A percentile compares a stretch with the other conserved stretches of the same genome.
Conservation (phyloP, 2,329 filamentous ascomycete species). For the Botryosphaeria dothidea region DNA sequence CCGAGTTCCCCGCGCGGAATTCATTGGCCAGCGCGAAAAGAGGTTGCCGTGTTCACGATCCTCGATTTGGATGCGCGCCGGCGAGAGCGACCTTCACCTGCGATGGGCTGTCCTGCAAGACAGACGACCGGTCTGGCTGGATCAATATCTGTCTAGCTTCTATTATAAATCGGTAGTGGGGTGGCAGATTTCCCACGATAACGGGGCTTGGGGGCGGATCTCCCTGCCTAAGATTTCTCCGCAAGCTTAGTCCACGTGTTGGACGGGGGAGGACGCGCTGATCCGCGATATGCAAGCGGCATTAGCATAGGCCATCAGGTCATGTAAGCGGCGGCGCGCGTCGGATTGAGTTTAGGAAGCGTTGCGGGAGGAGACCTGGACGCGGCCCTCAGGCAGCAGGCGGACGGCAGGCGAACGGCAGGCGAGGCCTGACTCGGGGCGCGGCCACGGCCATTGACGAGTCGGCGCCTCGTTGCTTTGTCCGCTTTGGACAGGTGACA, state of each 20-base stretch:
- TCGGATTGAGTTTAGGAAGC: slow-evolving; percentile 16
- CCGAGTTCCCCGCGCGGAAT: not conserved
- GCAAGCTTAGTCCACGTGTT: slow-evolving; percentile 18
- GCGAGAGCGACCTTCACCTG: not conserved
- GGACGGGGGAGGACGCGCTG: slow-evolving; percentile 10
- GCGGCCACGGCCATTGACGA: not conserved
- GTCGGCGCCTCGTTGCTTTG: slow-evolving; percentile 8
- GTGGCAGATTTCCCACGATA: slow-evolving; percentile 11
- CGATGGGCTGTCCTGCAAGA: not conserved
- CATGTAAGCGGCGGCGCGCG: slow-evolving; percentile 4
- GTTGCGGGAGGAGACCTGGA: not conserved
- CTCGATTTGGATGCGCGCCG: not conserved
- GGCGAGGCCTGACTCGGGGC: slow-evolving; percentile 2
- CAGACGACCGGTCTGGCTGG: no score
- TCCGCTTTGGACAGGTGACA: slow-evolving; percentile 15
- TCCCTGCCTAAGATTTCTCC: slow-evolving; percentile 14
- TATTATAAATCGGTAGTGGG: slow-evolving; percentile 16
- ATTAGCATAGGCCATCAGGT: slow-evolving; percentile 10
- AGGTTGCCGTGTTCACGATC: not conserved
- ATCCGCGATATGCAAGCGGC: slow-evolving; percentile 11
- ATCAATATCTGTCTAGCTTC: slow-evolving; percentile 5
- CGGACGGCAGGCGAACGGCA: not conserved
- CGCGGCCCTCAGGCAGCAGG: slow-evolving; percentile 9
- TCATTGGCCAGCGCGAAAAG: not conserved
- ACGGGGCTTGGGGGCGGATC: slow-evolving; percentile 8